These are phyloP conservation scores for Canariomyces notabilis DNA, from an alignment of 2,329 filamentous ascomycete genomes.

Conservation along the genomic window DNA sequence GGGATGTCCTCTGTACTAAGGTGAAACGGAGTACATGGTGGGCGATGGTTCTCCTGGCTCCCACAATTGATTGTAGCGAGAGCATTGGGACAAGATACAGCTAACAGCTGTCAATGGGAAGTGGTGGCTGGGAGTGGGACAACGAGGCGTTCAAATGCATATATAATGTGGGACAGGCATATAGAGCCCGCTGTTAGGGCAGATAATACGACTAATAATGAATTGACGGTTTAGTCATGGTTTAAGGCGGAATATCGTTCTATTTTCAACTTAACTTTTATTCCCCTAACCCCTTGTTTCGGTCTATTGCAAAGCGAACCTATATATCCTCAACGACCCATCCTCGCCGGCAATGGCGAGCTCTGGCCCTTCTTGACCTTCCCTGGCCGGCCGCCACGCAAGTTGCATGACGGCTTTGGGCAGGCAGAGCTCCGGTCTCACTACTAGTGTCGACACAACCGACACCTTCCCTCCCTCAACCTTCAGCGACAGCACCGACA, in stretches of 20 bases:
- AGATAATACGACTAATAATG: not conserved
- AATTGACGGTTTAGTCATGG: not conserved
- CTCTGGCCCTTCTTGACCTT: constrained; percentile 27
- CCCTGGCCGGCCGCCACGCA: constrained; percentile 56
- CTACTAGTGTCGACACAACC: constrained; percentile 32
- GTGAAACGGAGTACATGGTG: too few relatives aligned
- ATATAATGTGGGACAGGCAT: not conserved
- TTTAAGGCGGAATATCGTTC: not conserved
- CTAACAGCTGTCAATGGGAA: not conserved
- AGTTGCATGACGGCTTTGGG: constrained; percentile 63
- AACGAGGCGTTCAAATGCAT: not conserved
- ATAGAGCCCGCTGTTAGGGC: not conserved
- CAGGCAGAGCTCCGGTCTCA: constrained; percentile 45
- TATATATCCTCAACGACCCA: constrained; percentile 53
- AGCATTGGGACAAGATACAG: too few relatives aligned
- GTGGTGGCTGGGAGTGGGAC: too few relatives aligned
- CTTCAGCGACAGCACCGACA: constrained; percentile 41
- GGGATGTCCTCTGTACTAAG: too few relatives aligned
- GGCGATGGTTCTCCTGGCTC: not conserved
- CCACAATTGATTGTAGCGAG: too few relatives aligned
- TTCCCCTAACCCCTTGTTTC: not conserved
- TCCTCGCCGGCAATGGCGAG: constrained; percentile 57
- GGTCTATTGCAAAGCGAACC: constrained; percentile 17
- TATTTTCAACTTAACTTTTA: not conserved
- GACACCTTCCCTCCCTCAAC: constrained; percentile 29